phyloP scores from a whole-genome alignment of 495 filamentous ascomycete species.

The Thermothielavioides terrestris region DNA sequence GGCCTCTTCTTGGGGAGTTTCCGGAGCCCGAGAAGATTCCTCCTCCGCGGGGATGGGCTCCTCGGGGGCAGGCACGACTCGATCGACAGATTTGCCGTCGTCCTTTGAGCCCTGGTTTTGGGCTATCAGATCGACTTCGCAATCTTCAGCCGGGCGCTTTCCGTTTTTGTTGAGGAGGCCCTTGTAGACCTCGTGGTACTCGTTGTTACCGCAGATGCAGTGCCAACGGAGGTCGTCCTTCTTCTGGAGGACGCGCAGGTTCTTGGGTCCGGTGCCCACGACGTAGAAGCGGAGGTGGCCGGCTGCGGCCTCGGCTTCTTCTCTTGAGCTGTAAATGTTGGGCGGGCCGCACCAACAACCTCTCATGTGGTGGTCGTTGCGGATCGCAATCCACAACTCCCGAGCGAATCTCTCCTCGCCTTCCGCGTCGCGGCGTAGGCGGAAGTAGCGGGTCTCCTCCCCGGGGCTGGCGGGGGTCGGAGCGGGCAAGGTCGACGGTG shows the following conservation, averaged over 20 bases:
- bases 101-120: conserved; percentile 5
- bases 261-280: not conserved
- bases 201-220: conserved; percentile 15
- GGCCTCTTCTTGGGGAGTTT: not conserved
- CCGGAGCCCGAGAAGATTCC: not conserved
- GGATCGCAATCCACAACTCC: conserved; percentile 18
- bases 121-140: conserved; percentile 19
- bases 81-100: conserved; percentile 1
- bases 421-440: conserved; percentile 9
- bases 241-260: conserved; percentile 19
- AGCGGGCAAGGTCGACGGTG: not conserved
- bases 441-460: conserved; percentile 5
- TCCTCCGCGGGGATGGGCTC: not conserved
- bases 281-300: conserved; percentile 28
- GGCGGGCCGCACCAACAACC: conserved; percentile 19
- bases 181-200: conserved; percentile 4
- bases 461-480: conserved; percentile 5
- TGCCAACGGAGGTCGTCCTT: conserved; percentile 18
- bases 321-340: conserved; percentile 14
- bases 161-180: conserved; percentile 12
- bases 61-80: not conserved
- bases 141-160: conserved; percentile 20
- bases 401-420: conserved; percentile 15
- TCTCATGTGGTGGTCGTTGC: conserved; percentile 23
- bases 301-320: conserved; percentile 14